These are phyloP conservation scores for Limtongia smithiae DNA, from an alignment of 805 yeast species.

Conservation along the genomic window DNA sequence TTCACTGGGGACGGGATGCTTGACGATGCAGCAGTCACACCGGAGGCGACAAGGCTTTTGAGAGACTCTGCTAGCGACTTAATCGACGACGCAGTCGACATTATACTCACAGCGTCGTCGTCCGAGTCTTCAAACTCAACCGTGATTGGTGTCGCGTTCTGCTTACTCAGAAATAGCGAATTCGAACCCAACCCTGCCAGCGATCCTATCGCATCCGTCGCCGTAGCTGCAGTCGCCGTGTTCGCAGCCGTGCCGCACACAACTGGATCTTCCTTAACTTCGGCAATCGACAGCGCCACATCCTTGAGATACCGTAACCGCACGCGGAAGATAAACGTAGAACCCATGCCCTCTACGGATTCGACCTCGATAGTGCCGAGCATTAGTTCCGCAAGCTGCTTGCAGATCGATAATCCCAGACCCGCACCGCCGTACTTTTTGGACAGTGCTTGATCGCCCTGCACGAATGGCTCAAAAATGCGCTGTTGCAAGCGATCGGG, in stretches of 20 bases:
- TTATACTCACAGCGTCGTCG: conserved; percentile 13
- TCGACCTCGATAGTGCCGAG: conserved; percentile 74
- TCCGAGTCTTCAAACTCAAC: conserved; percentile 8
- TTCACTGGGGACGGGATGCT: background rate
- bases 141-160: background rate
- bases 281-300: conserved; percentile 15
- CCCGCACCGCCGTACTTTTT: conserved; percentile 96
- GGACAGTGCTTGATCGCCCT: conserved; percentile 91
- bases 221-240: background rate
- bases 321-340: conserved; percentile 56
- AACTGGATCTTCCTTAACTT: background rate
- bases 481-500: conserved; percentile 74
- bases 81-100: conserved; percentile 11
- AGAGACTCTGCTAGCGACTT: conserved; percentile 11
- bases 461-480: conserved; percentile 94
- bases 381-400: conserved; percentile 89
- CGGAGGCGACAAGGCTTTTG: background rate
- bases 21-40: background rate
- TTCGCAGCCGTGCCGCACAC: background rate
- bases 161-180: conserved; percentile 15
- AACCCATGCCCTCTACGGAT: conserved; percentile 76
- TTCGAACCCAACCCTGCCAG: conserved; percentile 20
- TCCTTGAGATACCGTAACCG: conserved; percentile 59
- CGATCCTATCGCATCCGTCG: conserved; percentile 7
- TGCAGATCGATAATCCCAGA: conserved; percentile 81